Base-by-base conservation (phyloP, 169 alveolate species). In the Cryptosporidium andersoni region DNA sequence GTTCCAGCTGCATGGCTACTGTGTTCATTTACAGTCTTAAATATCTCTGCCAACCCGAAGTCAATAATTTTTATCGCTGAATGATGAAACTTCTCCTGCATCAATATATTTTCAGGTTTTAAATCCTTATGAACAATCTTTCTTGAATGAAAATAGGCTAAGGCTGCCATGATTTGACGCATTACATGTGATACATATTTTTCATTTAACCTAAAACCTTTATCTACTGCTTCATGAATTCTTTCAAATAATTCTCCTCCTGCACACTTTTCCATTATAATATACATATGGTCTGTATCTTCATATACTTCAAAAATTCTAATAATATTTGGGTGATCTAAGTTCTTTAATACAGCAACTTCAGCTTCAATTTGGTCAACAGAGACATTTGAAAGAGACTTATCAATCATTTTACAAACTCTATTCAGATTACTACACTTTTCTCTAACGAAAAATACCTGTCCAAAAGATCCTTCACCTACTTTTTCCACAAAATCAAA, bases 231-330 rank as follows among this genome's bases (percentile, higher is more conserved):
- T 39, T 96, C 97, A 65, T 88, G 92, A 42, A 97, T 97, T 81
- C 97, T 95, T 82, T 96, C 98, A 65, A 98, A 97, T 52, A 98
- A 92, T 91, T 98, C 99, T 36, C 99, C 99, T 16, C 99, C 99
- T 40, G 88, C 89, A 65, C 96, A 93, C 63, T 94, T 90, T 90
- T 95, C 98, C 96, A 95, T 92, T 43, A 95, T 96, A 82, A 95
- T 91, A 89, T 95, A 95, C 16, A 95, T 91, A 80, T 93, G 94
- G 43, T 94, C 93, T 67, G 67, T 89, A 55, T 95, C 98, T 90
- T 95, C 98, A 89, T 92, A 95, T 12, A 95, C 94, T 90, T 95
- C 97, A 53, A 91, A 93, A 56, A 95, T 92, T 82, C 95, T 95
- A 9, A 95, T 91, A 51, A 95, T 94, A 66, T 94, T 95, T 52